Evolutionary conservation across 176 grass and related monocot genomes (phyloP).

Genomic region (Zizania latifolia): DNA sequence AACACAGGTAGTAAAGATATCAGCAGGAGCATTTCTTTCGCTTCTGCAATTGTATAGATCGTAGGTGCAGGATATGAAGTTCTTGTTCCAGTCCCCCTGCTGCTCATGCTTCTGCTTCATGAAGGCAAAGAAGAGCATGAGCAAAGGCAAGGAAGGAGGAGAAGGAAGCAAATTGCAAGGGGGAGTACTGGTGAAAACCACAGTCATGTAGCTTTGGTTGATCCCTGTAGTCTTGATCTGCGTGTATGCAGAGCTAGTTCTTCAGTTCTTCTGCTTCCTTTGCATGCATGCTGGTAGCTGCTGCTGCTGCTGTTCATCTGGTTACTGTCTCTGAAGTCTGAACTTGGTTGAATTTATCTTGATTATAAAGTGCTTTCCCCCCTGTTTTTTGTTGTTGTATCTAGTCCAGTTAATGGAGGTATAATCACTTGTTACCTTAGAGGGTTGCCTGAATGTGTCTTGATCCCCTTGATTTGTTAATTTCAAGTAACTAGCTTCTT

Average conservation of each 20-base stretch:
- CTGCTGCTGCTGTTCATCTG: not conserved
- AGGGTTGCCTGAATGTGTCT: not conserved
- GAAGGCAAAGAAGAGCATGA: conserved; percentile 40
- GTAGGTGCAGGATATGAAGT: conserved; percentile 39
- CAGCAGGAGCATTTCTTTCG: not conserved
- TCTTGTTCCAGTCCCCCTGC: conserved; percentile 63
- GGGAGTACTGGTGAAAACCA: not conserved
- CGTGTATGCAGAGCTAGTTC: not conserved
- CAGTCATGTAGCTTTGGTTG: conserved; percentile 2
- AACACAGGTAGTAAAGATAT: not conserved
- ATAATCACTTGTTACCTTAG: not conserved
- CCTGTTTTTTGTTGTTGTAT: not conserved
- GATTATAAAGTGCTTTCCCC: not conserved
- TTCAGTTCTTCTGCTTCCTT: not conserved
- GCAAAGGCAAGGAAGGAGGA: conserved; percentile 7
- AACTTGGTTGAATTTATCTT: not conserved
- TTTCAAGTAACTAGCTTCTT: not conserved
- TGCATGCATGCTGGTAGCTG: not conserved
- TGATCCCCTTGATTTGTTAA: not conserved
- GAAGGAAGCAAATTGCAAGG: conserved; percentile 29
- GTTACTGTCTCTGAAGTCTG: not conserved
- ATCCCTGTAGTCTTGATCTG: not conserved
- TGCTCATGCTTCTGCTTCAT: conserved; percentile 82
- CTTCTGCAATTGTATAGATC: not conserved
- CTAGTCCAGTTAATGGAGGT: not conserved